Percentiles rank a stretch among this genome's conserved stretches.
Evolutionary conservation across 2,329 filamentous ascomycete genomes (phyloP).

Genomic region (Cercospora sojina): DNA sequence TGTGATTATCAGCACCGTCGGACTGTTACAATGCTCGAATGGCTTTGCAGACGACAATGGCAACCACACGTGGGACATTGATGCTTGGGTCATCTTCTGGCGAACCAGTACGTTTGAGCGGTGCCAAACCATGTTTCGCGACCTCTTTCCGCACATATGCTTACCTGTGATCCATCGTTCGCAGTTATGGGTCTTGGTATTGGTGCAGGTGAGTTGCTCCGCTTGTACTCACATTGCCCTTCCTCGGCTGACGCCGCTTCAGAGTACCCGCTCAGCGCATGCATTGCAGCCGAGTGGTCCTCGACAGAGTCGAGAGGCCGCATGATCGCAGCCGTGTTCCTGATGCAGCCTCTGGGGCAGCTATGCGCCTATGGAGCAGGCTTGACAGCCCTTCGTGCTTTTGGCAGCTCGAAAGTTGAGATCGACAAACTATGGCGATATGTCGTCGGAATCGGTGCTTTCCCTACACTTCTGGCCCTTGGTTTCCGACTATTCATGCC

Average conservation of each 20-base stretch:
- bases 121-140: not conserved
- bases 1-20: constrained; percentile 43
- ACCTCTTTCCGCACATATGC: not conserved
- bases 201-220: constrained; percentile 27
- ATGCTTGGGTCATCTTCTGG: constrained; percentile 44
- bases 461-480: constrained; percentile 42
- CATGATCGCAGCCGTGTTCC: constrained; percentile 46
- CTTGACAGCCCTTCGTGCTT: constrained; percentile 18
- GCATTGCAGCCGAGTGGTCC: constrained; percentile 44
- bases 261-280: constrained; percentile 40
- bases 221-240: not conserved
- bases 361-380: constrained; percentile 33
- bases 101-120: constrained; percentile 24
- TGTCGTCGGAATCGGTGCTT: constrained; percentile 43
- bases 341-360: constrained; percentile 46
- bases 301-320: constrained; percentile 40
- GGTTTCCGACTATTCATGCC: constrained; percentile 44
- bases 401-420: constrained; percentile 34
- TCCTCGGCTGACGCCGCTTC: not conserved
- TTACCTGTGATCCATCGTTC: not conserved
- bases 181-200: constrained; percentile 43
- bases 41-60: constrained; percentile 27
- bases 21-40: constrained; percentile 41
- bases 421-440: constrained; percentile 44
- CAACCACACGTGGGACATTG: constrained; percentile 38